Evolutionary conservation across 208 protist species (phyloP).

Genomic region (Leishmania tarentolae): DNA sequence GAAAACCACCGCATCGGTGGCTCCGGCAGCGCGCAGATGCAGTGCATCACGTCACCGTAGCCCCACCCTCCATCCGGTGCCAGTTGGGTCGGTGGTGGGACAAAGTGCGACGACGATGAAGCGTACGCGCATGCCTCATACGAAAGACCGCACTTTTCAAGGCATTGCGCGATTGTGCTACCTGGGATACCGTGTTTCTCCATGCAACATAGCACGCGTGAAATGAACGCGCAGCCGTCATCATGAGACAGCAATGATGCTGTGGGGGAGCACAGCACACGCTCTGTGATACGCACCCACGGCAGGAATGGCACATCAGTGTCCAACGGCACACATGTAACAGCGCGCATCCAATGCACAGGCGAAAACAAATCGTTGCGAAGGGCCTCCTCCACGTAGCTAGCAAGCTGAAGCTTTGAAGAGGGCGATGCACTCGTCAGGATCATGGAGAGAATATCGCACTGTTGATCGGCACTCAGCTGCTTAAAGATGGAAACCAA

Average conservation of each 20-base stretch:
- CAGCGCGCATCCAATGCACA: constrained; percentile 15
- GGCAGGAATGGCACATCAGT: not conserved
- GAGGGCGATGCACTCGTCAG: not conserved
- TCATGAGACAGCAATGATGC: constrained; percentile 8
- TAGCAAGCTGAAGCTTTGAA: not conserved
- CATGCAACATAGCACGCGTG: constrained; percentile 7
- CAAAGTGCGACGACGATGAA: constrained; percentile 11
- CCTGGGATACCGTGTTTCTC: not conserved
- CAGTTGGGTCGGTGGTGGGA: not conserved
- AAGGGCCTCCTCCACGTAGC: constrained; percentile 7
- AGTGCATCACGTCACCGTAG: constrained; percentile 16
- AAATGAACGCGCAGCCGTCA: constrained; percentile 15
- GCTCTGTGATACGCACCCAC: constrained; percentile 1
- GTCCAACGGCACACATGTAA: not conserved
- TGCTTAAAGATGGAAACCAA: constrained; percentile 18
- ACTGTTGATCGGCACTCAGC: constrained; percentile 27
- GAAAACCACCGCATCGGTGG: constrained; percentile 14
- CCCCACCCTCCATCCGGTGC: not conserved
- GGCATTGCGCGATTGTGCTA: not conserved
- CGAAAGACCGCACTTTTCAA: constrained; percentile 16
- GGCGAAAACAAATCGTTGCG: constrained; percentile 4
- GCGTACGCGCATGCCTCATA: constrained; percentile 33
- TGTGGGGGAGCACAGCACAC: not conserved
- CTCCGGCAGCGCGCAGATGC: constrained; percentile 27
- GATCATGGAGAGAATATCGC: constrained; percentile 2